A percentile compares a stretch with the other conserved stretches of the same genome.
phyloP scores from a whole-genome alignment of 768 basidiomycete genomes.

The Agaricus subrufescens region DNA sequence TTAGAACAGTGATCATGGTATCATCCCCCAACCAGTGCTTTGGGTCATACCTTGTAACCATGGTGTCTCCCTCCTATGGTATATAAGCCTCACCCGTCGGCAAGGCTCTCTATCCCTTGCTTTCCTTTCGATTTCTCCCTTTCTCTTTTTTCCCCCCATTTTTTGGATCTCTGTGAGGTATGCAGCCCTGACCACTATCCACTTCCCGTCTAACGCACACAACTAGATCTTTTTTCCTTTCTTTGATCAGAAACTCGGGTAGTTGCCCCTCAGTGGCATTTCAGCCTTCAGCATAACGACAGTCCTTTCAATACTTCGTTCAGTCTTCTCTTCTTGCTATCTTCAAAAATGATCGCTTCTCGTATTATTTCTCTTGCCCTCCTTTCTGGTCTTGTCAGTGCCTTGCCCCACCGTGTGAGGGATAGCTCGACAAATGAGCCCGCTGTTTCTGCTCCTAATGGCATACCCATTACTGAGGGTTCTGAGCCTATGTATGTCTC shows the following conservation, averaged over 20 bases:
- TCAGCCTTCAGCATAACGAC: slow-evolving; percentile 39
- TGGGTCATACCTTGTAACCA: slow-evolving; percentile 27
- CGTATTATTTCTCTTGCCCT: slow-evolving; percentile 51
- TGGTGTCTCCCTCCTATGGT: slow-evolving; percentile 22
- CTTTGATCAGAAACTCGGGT: slow-evolving; percentile 64
- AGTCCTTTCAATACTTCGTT: slow-evolving; percentile 32
- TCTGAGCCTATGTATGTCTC: slow-evolving; percentile 31
- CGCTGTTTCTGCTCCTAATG: slow-evolving; percentile 44
- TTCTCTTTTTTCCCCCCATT: slow-evolving; percentile 25
- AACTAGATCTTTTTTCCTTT: slow-evolving; percentile 46
- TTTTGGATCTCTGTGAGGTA: slow-evolving; percentile 59
- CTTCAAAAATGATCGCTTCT: slow-evolving; percentile 56
- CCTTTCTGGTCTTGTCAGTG: slow-evolving; percentile 46
- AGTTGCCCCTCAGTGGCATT: slow-evolving; percentile 62
- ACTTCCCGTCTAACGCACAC: slow-evolving; percentile 5
- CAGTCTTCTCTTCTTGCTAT: slow-evolving; percentile 37
- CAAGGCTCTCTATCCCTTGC: slow-evolving; percentile 14
- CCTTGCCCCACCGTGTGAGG: slow-evolving; percentile 41
- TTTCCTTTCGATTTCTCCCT: slow-evolving; percentile 17
- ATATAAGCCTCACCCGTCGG: slow-evolving; percentile 18
- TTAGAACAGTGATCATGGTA: slow-evolving; percentile 1
- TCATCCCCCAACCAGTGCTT: slow-evolving; percentile 10
- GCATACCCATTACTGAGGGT: slow-evolving; percentile 38
- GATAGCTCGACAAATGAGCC: slow-evolving; percentile 30
- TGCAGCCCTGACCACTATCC: slow-evolving; percentile 14